Conservation (phyloP, 768 basidiomycete species). For the Podaxis sp. region DNA sequence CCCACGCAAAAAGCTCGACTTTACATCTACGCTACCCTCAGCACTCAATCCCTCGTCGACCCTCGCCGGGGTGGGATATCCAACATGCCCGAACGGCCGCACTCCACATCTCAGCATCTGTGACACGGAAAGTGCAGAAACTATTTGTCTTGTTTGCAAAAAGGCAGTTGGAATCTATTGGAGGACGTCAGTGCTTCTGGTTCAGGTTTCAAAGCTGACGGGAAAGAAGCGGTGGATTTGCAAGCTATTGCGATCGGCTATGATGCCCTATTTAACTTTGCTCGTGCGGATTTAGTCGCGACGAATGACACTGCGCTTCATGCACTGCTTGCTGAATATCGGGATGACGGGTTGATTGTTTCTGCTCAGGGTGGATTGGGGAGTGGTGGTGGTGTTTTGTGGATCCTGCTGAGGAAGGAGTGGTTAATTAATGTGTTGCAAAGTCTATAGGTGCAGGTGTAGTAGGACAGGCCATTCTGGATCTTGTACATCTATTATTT, state of each 20-base stretch:
- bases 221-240: conserved; percentile 33
- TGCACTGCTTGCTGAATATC: conserved; percentile 84
- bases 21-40: background rate
- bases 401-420: conserved; percentile 87
- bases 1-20: too few species aligned
- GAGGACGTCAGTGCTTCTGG: conserved; percentile 35
- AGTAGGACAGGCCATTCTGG: background rate
- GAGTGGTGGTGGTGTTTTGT: conserved; percentile 60
- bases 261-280: conserved; percentile 52
- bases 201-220: background rate
- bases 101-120: conserved; percentile 79
- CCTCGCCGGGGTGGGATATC: conserved; percentile 15
- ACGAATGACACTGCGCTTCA: conserved; percentile 84
- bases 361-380: conserved; percentile 39
- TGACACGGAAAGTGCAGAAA: conserved; percentile 84
- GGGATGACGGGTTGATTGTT: conserved; percentile 84
- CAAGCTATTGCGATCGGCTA: conserved; percentile 61
- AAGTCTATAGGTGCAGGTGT: conserved; percentile 19
- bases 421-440: conserved; percentile 51
- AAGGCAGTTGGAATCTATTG: conserved; percentile 65
- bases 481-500: too few species aligned
- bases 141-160: conserved; percentile 72
- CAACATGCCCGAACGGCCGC: conserved; percentile 68
- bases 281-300: conserved; percentile 73
- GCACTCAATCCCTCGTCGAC: conserved; percentile 27